These are phyloP conservation scores for Aspergillus sp. DNA, from an alignment of 2,329 filamentous ascomycete species.

Conservation along the genomic window DNA sequence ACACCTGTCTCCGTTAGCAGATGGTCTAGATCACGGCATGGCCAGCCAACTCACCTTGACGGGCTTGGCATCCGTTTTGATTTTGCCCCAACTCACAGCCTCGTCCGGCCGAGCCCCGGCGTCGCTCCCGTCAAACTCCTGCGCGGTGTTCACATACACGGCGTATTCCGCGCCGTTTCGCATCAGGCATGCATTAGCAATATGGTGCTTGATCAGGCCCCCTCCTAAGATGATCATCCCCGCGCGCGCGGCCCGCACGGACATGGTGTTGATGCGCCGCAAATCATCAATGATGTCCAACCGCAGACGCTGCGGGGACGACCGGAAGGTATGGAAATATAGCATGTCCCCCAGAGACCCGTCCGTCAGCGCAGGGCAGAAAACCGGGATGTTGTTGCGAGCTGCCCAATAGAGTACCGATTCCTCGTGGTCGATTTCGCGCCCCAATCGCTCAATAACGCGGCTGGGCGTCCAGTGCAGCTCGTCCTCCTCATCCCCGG, in stretches of 20 bases:
- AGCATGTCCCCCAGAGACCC: conserved; percentile 96
- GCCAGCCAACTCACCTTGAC: conserved; percentile 60
- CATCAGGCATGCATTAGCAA: conserved; percentile 96
- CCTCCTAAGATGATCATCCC: conserved; percentile 96
- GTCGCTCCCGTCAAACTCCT: conserved; percentile 96
- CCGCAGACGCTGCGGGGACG: conserved; percentile 68
- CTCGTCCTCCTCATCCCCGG: conserved; percentile 48
- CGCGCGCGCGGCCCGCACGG: conserved; percentile 74
- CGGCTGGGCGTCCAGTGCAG: conserved; percentile 91
- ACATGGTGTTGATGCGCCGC: conserved; percentile 81
- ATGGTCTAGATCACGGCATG: background rate
- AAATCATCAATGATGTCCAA: conserved; percentile 94
- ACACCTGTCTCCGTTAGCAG: conserved; percentile 35
- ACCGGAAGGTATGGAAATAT: conserved; percentile 94
- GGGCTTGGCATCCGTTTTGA: conserved; percentile 75
- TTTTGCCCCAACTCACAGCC: conserved; percentile 97
- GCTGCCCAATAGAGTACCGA: conserved; percentile 97
- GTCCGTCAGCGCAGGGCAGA: conserved; percentile 92
- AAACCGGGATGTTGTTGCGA: conserved; percentile 93
- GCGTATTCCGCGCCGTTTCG: conserved; percentile 93
- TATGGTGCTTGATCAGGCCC: conserved; percentile 95
- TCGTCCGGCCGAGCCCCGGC: conserved; percentile 91
- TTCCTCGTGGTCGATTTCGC: conserved; percentile 85
- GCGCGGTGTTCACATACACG: conserved; percentile 94
- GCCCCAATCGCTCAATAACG: conserved; percentile 78